A percentile compares a stretch with the other conserved stretches of the same genome.
Evolutionary conservation across 2,329 filamentous ascomycete genomes (phyloP).

Genomic region (Monosporascus sp.): DNA sequence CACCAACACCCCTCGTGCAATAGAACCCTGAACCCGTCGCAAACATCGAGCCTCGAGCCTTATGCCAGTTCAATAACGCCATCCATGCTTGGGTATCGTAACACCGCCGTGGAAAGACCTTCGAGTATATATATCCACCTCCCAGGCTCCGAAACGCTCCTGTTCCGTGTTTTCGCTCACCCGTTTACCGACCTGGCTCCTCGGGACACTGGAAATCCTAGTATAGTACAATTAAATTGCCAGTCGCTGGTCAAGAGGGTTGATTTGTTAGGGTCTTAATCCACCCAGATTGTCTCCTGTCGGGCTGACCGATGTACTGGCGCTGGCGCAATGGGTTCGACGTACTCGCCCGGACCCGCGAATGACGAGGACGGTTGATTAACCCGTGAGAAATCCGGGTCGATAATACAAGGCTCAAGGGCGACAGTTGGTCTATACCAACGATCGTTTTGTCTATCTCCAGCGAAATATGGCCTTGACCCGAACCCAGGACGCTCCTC

Average conservation of each 20-base stretch:
- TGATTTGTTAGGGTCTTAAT: conserved; percentile 6
- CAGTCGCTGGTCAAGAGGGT: not conserved
- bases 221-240: not conserved
- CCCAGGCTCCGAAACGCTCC: not conserved
- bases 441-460: not conserved
- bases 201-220: conserved; percentile 1
- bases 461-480: not conserved
- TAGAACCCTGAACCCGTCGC: not conserved
- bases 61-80: not conserved
- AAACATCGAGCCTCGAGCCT: not conserved
- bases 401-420: conserved; percentile 2
- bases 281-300: conserved; percentile 19
- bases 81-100: conserved; percentile 18
- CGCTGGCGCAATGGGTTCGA: conserved; percentile 10
- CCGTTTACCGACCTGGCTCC: conserved; percentile 1
- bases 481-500: not conserved
- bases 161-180: conserved; percentile 4
- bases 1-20: not conserved
- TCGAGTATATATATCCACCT: not conserved
- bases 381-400: conserved; percentile 9
- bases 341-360: conserved; percentile 13
- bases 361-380: conserved; percentile 12
- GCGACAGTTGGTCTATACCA: conserved; percentile 6
- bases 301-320: conserved; percentile 10
- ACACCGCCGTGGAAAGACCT: not conserved